A percentile compares a stretch with the other conserved stretches of the same genome.
phyloP scores from a whole-genome alignment of 2,329 filamentous ascomycete species.

The Uncinocarpus reesii region DNA sequence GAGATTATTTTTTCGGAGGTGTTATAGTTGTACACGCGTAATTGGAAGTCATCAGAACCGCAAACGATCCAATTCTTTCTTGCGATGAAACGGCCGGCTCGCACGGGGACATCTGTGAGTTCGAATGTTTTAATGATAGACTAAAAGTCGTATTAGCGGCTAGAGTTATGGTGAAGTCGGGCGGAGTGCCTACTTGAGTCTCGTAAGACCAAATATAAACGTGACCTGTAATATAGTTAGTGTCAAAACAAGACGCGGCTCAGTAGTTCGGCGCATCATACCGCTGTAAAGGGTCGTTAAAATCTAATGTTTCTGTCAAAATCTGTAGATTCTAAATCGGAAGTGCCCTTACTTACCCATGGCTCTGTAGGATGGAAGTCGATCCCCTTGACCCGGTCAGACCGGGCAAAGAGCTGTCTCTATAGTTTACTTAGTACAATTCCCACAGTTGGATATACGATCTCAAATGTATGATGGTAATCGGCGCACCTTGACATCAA shows the following conservation, averaged over 20 bases:
- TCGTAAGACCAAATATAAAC: conserved; percentile 99
- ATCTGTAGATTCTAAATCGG: conserved; percentile 5
- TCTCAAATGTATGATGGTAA: too few species aligned
- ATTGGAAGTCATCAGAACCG: conserved; percentile 82
- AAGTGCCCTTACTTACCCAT: conserved; percentile 53
- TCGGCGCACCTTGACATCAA: conserved; percentile 53
- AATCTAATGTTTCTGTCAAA: conserved; percentile 40
- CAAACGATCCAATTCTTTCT: conserved; percentile 99
- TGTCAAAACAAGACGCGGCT: conserved; percentile 23
- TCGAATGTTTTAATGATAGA: conserved; percentile 98
- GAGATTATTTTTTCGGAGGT: conserved; percentile 96
- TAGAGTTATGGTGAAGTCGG: background rate
- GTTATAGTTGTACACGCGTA: conserved; percentile 97
- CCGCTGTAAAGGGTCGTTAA: conserved; percentile 93
- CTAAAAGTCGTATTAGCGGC: conserved; percentile 26
- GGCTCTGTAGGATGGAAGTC: conserved; percentile 96
- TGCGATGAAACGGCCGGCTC: conserved; percentile 90
- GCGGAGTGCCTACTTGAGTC: conserved; percentile 52
- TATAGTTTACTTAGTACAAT: conserved; percentile 38
- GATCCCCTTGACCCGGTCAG: conserved; percentile 92
- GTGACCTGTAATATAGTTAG: conserved; percentile 54
- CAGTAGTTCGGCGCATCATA: conserved; percentile 41
- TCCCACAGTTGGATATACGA: background rate
- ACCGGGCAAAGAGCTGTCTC: conserved; percentile 77
- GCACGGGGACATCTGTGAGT: conserved; percentile 93